Base-by-base conservation (phyloP, 768 basidiomycete species). In the Boletus rufocinnamomeus region DNA sequence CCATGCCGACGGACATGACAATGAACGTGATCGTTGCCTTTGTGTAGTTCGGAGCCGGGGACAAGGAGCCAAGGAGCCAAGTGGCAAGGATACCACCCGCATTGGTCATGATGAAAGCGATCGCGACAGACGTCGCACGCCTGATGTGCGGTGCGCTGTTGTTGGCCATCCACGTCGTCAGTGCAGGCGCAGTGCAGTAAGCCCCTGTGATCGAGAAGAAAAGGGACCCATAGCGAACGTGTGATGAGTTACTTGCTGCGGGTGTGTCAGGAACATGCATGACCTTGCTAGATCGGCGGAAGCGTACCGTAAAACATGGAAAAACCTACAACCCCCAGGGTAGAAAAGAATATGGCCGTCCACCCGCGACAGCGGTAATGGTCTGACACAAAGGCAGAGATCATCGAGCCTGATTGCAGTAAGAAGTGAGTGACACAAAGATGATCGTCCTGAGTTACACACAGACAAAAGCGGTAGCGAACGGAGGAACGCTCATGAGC, bases 401-500 rank as follows among this genome's bases (percentile, higher is more conserved):
- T 58, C 21, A 77, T 72, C 2, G 74, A 77, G n/a, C 75, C 77
- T 79, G 54, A 41, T 54, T 44, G 23, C 9, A 25, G 30, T 30
- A 9, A 46, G 30, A 44, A 40, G 6, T 50, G 8, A 55, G 47
- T 8, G 27, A 6, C 27, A 27, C 45, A 30, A 23, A 19, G 35
- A 65, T 8, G 27, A 19, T 23, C 23, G 40, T 4, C 21, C 14
- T 6, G 14, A 40, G 41, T 32, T 13, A 66, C 82, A 61, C 35
- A 82, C 83, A 67, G 21, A 76, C 68, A 64, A 84, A 85, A 19
- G 81, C 82, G 6, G 63, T 60, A 2, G 79, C 81, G 45, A 80
- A 85, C 3, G 84, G 84, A 16, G 77, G 78, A 2, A 88, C 87
- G 16, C 81, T 85, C 78, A 85, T 82, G 2, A 89, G 75, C 64